Evolutionary conservation across 768 basidiomycete genomes (phyloP), one percentile per base, ranked within the genome.

Genomic region (Phlebiopsis flavidoalba): DNA sequence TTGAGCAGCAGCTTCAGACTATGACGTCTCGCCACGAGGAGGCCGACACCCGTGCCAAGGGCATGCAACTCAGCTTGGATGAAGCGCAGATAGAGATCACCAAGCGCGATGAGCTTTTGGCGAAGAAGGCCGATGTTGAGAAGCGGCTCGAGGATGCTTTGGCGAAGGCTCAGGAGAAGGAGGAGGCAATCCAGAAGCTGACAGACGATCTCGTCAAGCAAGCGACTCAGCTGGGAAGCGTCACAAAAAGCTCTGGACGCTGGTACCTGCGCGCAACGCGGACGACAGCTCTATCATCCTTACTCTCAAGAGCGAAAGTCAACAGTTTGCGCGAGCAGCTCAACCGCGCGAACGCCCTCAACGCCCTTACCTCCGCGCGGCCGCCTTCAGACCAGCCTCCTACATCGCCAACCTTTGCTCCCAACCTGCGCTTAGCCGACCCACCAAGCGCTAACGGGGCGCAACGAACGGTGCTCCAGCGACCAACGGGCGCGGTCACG

Each of bases 311-410:
- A 91, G 85, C 66, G 97, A 99, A n/a, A 78, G 88, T 99, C 66
- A 87, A 89, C 74, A 88, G 78, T 67, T 82, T 98, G 33, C 92
- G 94, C 61, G 97, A 99, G 70, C 96, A 98, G 71, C 85, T 98
- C 64, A 95, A 95, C 67, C 86, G 96, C 35, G 87, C 93, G n/a
- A 94, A 95, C 69, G 93, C 97, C 8, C 83, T 97, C 66, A 93
- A 94, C 66, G 82, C 85, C 15, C 81, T 97, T 54, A 95, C 93
- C 11, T 85, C 88, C 64, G 85, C 88, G 33, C 72, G 82, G 47
- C 86, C 88, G 40, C 78, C 76, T 17, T n/a, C 26, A 2, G 87
- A 92, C 26, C 37, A 55, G 21, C 60, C 56, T 21, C 90, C 91
- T 4, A 76, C 85, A 22, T 94, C 93, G 2, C 94, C 95, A 0